Base-by-base conservation (phyloP, 2,329 filamentous ascomycete genomes). In the Setomelanomma holmii region DNA sequence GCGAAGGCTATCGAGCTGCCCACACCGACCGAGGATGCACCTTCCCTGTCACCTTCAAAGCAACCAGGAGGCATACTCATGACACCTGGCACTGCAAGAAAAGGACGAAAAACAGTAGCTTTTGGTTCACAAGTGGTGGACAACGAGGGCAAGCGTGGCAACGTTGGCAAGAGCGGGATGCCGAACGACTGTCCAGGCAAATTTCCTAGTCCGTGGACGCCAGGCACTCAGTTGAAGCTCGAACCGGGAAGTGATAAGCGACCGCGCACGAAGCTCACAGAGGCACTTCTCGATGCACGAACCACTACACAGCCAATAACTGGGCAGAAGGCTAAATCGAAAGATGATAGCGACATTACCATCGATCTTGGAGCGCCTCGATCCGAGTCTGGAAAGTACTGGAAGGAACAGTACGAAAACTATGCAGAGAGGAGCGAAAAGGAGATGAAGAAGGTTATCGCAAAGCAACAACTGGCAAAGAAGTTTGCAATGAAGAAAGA, bases 401-500 rank as follows among this genome's bases (percentile, higher is more conserved):
- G 90, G 90, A 93, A 93, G 74, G 82, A 84, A 20, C 85, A 91
- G 67, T 93, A 89, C 64, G 83, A 90, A 60, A 83, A 81, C 48
- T 93, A 93, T 66, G 86, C 90, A 42, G 80, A 85, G 39, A 88
- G 89, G 56, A 89, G 89, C 57, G 86, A 85, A 71, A 82, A 80
- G 38, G 88, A 93, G 72, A 87, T 92, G 80, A 86, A 87, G 76
- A 90, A 89, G 76, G 80, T 93, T 67, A 83, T 93, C 68, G 86
- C 85, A 68, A 93, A 92, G 79, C 91, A 92, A 78, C 85, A 90
- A 68, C 80, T 91, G 56, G 89, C 89, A 51, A 93, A 90, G 75
- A 88, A 86, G 49, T 93, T 88, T 67, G 90, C 90, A 38, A 87
- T 88, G 69, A 85, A 88, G 75, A 93, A 92, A 73, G 90, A 93